phyloP scores from a whole-genome alignment of 139 green algal species.

The Microglena sp. region DNA sequence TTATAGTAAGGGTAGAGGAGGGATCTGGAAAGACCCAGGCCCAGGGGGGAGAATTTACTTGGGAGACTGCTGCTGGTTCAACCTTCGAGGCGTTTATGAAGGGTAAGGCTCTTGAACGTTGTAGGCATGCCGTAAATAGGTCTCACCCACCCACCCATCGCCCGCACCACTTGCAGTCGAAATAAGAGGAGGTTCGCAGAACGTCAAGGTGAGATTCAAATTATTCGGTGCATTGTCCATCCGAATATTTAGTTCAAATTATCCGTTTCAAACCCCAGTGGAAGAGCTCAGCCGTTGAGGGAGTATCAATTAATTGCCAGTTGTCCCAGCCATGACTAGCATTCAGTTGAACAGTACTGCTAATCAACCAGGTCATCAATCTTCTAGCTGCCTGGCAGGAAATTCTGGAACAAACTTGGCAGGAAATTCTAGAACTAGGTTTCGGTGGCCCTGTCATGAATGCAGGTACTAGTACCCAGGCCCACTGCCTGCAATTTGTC shows the following conservation, averaged over 20 bases:
- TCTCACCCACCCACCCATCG: not conserved
- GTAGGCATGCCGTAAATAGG: not conserved
- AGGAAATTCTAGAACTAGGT: no score
- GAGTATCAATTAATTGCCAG: no score
- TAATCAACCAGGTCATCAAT: no score
- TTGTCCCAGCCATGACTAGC: no score
- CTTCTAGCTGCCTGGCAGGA: no score
- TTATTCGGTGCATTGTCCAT: not conserved
- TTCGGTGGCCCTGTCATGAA: no score
- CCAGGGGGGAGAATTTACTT: constrained; percentile 46
- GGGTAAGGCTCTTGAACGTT: constrained; percentile 22
- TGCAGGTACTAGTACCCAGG: no score
- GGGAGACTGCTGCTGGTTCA: constrained; percentile 28
- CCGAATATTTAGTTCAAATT: no score
- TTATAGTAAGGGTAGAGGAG: constrained; percentile 48
- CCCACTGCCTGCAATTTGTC: no score
- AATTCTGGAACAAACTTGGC: no score
- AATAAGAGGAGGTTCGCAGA: constrained; percentile 53
- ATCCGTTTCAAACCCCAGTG: no score
- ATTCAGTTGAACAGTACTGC: no score
- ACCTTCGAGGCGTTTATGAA: constrained; percentile 58
- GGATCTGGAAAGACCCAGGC: constrained; percentile 54
- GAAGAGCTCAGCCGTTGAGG: not conserved
- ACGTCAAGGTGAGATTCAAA: constrained; percentile 47
- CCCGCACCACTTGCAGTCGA: constrained; percentile 51